Percentiles rank a stretch among this genome's conserved stretches.
phyloP scores from a whole-genome alignment of 352 stramenopile genomes.

The Phytophthora citricola region DNA sequence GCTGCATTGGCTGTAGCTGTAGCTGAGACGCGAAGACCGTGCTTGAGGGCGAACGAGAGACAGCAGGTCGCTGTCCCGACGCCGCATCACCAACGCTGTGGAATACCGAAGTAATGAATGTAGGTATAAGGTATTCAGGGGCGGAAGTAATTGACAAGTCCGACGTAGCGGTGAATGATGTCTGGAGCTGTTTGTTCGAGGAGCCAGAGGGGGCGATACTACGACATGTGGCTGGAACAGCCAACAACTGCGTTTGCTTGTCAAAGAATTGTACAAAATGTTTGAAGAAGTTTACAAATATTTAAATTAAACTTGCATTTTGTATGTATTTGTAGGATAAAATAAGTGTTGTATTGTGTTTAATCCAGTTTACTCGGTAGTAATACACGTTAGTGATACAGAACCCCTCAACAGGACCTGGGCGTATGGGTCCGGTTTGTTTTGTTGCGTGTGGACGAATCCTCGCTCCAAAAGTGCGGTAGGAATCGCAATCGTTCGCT shows the following conservation, averaged over 20 bases:
- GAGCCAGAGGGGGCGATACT: conserved; percentile 23
- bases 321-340: background rate
- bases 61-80: conserved; percentile 40
- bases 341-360: conserved; percentile 3
- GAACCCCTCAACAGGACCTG: conserved; percentile 21
- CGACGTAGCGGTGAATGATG: conserved; percentile 12
- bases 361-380: conserved; percentile 1
- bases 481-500: conserved; percentile 28
- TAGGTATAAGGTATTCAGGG: background rate
- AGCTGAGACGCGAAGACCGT: conserved; percentile 17
- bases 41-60: conserved; percentile 16
- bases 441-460: conserved; percentile 24
- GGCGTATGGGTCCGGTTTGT: conserved; percentile 16
- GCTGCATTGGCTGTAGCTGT: conserved; percentile 45
- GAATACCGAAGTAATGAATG: background rate
- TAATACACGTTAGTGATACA: conserved; percentile 18
- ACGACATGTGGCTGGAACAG: conserved; percentile 7
- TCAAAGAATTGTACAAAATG: conserved; percentile 3
- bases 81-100: conserved; percentile 22
- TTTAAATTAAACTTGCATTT: background rate
- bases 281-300: conserved; percentile 1
- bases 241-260: background rate
- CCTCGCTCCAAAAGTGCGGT: conserved; percentile 32
- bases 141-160: conserved; percentile 19
- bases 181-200: conserved; percentile 7